Evolutionary conservation across 1,284 basidiomycete species (phyloP).

Genomic region (Taiwanofungus camphoratus): DNA sequence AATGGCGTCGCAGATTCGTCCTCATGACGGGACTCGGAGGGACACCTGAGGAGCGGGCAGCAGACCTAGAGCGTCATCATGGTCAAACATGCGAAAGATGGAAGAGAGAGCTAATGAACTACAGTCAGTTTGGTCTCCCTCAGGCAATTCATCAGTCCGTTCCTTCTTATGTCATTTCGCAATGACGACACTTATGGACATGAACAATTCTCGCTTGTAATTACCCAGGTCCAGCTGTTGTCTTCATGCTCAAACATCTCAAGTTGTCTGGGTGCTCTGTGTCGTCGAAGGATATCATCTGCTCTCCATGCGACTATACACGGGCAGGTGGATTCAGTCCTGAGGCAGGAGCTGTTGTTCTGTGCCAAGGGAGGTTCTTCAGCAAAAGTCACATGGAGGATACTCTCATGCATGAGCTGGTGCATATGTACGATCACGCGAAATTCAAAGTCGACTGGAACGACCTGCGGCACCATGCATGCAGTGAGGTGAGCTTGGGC

Average conservation of each 20-base stretch:
- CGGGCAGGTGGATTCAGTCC: slow-evolving; percentile 83
- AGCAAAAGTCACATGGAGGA: slow-evolving; percentile 88
- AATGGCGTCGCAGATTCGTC: slow-evolving; percentile 50
- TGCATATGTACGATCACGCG: slow-evolving; percentile 96
- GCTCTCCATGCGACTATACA: slow-evolving; percentile 72
- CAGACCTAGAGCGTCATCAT: slow-evolving; percentile 37
- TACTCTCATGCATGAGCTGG: slow-evolving; percentile 88
- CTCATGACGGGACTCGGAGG: slow-evolving; percentile 54
- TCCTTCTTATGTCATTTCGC: slow-evolving; percentile 10
- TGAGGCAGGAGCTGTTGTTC: slow-evolving; percentile 65
- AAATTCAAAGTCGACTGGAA: slow-evolving; percentile 91
- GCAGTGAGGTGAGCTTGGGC: slow-evolving; percentile 75
- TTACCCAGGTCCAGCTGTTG: slow-evolving; percentile 68
- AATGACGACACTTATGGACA: not conserved
- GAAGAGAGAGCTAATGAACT: slow-evolving; percentile 50
- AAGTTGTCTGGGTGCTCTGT: slow-evolving; percentile 65
- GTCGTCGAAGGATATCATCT: slow-evolving; percentile 69
- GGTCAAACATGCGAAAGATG: slow-evolving; percentile 49
- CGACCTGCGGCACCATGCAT: slow-evolving; percentile 91
- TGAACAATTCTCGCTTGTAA: slow-evolving; percentile 2
- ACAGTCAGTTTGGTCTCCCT: slow-evolving; percentile 40
- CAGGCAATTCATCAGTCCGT: not conserved
- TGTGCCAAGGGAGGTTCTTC: slow-evolving; percentile 82
- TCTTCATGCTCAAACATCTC: slow-evolving; percentile 88
- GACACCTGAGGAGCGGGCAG: slow-evolving; percentile 42